A percentile compares a stretch with the other conserved stretches of the same genome.
phyloP scores from a whole-genome alignment of 139 green algal species.

The Ulvella scutata region DNA sequence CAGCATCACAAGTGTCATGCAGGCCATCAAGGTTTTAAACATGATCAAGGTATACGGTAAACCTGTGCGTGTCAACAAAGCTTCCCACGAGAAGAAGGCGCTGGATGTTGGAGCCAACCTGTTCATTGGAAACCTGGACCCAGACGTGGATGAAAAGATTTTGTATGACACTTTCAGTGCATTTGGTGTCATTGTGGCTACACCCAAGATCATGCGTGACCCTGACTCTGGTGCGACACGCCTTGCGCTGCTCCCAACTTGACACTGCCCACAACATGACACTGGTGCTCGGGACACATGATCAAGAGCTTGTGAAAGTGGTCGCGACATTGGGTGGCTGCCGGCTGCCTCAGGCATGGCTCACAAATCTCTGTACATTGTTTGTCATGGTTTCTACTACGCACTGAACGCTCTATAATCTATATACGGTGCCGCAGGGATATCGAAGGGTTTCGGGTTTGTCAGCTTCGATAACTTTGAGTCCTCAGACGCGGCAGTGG shows the following conservation, averaged over 20 bases:
- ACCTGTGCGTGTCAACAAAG: slow-evolving; percentile 91
- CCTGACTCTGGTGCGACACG: slow-evolving; percentile 70
- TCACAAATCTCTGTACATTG: too few species aligned
- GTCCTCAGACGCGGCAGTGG: slow-evolving; percentile 73
- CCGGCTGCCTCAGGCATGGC: too few species aligned
- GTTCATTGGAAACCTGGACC: slow-evolving; percentile 94
- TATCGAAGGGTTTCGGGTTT: slow-evolving; percentile 84
- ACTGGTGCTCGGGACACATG: too few species aligned
- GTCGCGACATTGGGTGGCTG: too few species aligned
- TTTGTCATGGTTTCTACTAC: too few species aligned
- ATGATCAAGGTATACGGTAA: slow-evolving; percentile 95
- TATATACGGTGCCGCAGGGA: too few species aligned
- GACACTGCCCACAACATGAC: too few species aligned
- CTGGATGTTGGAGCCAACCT: slow-evolving; percentile 91
- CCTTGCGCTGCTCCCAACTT: too few species aligned
- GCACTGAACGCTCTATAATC: too few species aligned
- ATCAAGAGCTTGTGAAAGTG: too few species aligned
- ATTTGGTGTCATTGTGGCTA: slow-evolving; percentile 85
- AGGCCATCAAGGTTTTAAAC: slow-evolving; percentile 91
- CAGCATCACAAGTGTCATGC: slow-evolving; percentile 4
- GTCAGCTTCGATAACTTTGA: slow-evolving; percentile 90
- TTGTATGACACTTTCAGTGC: slow-evolving; percentile 97
- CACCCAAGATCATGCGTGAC: slow-evolving; percentile 95
- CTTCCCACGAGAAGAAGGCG: slow-evolving; percentile 59
- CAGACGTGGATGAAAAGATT: slow-evolving; percentile 96